phyloP scores from a whole-genome alignment of 805 yeast species.

The Starmerella khaoyaiensis region DNA sequence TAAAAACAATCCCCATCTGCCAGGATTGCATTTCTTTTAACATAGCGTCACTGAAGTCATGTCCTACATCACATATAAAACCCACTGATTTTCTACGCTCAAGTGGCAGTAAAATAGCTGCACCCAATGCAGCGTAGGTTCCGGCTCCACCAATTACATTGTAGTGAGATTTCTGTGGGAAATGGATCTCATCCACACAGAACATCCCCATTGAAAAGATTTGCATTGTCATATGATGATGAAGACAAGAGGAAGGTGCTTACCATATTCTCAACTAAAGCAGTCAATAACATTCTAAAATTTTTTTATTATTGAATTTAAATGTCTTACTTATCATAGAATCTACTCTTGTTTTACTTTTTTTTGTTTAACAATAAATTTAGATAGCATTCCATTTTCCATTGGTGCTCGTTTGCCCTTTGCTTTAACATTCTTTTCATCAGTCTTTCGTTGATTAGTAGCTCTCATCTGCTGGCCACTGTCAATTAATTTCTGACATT shows the following conservation, averaged over 20 bases:
- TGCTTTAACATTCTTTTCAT: slow-evolving; percentile 36
- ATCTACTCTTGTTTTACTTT: slow-evolving; percentile 1
- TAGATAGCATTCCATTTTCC: background rate
- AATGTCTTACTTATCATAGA: too few species aligned
- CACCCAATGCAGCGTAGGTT: slow-evolving; percentile 64
- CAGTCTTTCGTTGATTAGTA: slow-evolving; percentile 53
- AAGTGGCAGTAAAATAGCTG: slow-evolving; percentile 39
- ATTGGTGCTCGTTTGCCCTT: slow-evolving; percentile 1
- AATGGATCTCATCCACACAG: slow-evolving; percentile 74
- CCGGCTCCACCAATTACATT: slow-evolving; percentile 86
- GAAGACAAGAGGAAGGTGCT: too few species aligned
- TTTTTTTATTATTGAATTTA: too few species aligned
- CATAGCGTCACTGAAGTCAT: slow-evolving; percentile 51
- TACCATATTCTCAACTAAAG: too few species aligned
- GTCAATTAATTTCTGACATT: slow-evolving; percentile 37
- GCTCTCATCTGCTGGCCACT: slow-evolving; percentile 58
- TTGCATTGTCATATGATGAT: slow-evolving; percentile 9
- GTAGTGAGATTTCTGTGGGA: slow-evolving; percentile 30
- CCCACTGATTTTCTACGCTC: slow-evolving; percentile 33
- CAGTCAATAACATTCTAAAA: too few species aligned
- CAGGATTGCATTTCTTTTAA: slow-evolving; percentile 40
- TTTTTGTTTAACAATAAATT: slow-evolving; percentile 3
- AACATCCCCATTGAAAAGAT: slow-evolving; percentile 76
- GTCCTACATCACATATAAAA: slow-evolving; percentile 69
- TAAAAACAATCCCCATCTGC: slow-evolving; percentile 46